Base-by-base conservation (phyloP, 495 filamentous ascomycete genomes). In the Penicillium pulvis region DNA sequence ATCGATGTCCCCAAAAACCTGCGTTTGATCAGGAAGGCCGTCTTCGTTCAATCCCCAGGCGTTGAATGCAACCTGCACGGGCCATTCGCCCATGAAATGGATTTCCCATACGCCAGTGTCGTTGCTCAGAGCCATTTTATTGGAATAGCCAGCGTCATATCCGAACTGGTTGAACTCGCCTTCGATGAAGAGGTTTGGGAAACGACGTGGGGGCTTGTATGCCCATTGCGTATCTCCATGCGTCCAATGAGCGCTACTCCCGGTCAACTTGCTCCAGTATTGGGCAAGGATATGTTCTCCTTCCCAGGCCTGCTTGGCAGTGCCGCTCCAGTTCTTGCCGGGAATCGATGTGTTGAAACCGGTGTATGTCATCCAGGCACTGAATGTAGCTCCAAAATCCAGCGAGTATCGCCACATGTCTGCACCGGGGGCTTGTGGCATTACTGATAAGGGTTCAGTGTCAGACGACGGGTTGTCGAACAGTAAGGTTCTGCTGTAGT, bases 81-180 rank as follows among this genome's bases (percentile, higher is more conserved):
- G 87, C 80, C 81, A 89, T 65, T 90, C 87, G 7, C 79, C 73
- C 73, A 86, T 81, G 63, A 85, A 85, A 60, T 84, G 75, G 58
- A 81, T 79, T 19, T 78, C 71, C 87, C 87, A 90, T 6, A 69
- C 73, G 28, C 81, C 83, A 59, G 82, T 75, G 5, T 53, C 11
- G 7, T 66, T 58, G 33, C 82, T 71, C 36, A 84, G 75, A 26
- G 76, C 58, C 71, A 87, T 81, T 16, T 69, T 64, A 45, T 85
- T 84, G 8, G 77, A 68, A 39, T 88, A 59, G 10, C 87, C 87
- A 2, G 74, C 78, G 64, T 90, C 87, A 68, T 82, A 90, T 41
- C 87, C 86, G 66, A 82, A 90, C 55, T 85, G 77, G 62, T 90
- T 90, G 71, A 81, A 90, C 1, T 81, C 76, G 0, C 87, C 87